Base-by-base conservation (phyloP, 495 filamentous ascomycete species). In the Aspergillus sclerotiicarbonarius region DNA sequence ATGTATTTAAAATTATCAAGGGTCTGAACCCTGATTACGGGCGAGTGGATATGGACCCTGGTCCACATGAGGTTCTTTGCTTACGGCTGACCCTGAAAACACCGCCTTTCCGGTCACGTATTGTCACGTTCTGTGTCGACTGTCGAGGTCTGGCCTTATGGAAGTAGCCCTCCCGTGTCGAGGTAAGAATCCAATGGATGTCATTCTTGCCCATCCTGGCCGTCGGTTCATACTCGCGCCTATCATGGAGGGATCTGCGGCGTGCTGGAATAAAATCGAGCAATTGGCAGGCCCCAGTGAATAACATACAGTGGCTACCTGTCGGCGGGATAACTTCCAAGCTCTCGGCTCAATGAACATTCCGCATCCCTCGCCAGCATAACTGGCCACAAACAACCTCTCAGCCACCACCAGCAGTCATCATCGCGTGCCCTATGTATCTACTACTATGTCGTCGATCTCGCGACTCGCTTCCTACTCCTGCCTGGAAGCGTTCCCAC, bases 351-450 rank as follows among this genome's bases (percentile, higher is more conserved):
- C 49, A 12, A 41, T 13, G 37, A 48, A 51, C 60, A 66, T 66
- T 62, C 63, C 55, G 19, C 48, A 59, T 61, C 53, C 64, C 61
- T 67, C 16, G 58, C 51, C 58, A 62, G 41, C 56, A 63, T 60
- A 48, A 50, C 62, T 61, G 43, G 31, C 52, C 25, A 46, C 53
- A 43, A 41, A 32, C 19, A n/a, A 37, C 6, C 25, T 5, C 25
- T 25, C 25, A 29, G 1, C 18, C 29, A n/a, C 44, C 30, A 48
- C 29, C 6, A n/a, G 9, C 43, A 32, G 53, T 45, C 13, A 56
- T n/a, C 18, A 30, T n/a, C 8, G 16, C n/a, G 6, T 3, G 13
- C 15, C 8, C 5, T 13, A 15, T 25, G n/a, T 13, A 7, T 8
- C 5, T 19, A 4, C 41, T n/a, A 13, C 12, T 19, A 5, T 19